Evolutionary conservation across 306 rosid genomes (phyloP).

Genomic region (Spatholobus suberectus): DNA sequence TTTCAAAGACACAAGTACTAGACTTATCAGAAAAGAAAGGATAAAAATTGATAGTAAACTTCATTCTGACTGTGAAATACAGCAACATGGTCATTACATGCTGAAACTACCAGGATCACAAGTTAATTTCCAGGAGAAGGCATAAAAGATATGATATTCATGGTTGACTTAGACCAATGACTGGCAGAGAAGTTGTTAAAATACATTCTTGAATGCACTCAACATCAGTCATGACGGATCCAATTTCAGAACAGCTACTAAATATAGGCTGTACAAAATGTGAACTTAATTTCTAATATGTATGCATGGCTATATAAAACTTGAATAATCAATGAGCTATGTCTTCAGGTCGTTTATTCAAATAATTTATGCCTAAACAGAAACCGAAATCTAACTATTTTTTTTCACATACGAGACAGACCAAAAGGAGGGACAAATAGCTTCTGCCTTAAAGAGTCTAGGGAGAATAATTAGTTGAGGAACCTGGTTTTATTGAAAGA

Average conservation of each 20-base stretch:
- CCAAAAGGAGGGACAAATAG: neutral
- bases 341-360: neutral
- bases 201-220: constrained; percentile 17
- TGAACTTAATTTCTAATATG: neutral
- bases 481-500: constrained; percentile 11
- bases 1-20: constrained; percentile 29
- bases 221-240: neutral
- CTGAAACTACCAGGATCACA: neutral
- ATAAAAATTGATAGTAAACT: constrained; percentile 2
- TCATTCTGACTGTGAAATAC: neutral
- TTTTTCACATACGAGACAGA: constrained; percentile 1
- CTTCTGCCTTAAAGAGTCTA: neutral
- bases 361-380: constrained; percentile 2
- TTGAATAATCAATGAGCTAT: constrained; percentile 2
- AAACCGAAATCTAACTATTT: neutral
- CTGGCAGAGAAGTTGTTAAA: neutral
- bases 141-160: neutral
- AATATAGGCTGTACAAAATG: constrained; percentile 1
- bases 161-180: neutral
- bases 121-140: neutral
- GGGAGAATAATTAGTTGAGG: constrained; percentile 4
- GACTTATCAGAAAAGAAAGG: constrained; percentile 12
- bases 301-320: neutral
- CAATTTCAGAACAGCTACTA: constrained; percentile 14
- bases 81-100: constrained; percentile 8